Evolutionary conservation across 345 rosid species (phyloP).

Genomic region (Gossypium longicalyx): DNA sequence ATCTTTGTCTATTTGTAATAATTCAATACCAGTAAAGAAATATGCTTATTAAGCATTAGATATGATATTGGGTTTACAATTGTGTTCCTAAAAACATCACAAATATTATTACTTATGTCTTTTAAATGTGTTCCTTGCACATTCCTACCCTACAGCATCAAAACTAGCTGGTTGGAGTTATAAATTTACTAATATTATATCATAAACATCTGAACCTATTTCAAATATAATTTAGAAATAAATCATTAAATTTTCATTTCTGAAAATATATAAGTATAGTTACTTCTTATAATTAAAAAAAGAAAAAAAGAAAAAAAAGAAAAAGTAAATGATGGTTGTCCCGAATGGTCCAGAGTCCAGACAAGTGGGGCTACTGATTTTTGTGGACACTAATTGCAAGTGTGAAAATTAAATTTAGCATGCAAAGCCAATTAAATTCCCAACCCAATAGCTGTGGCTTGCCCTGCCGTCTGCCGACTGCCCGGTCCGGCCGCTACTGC

Average conservation of each 20-base stretch:
- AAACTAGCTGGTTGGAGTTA: constrained; percentile 1
- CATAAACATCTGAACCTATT: not conserved
- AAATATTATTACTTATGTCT: no score
- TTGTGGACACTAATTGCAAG: constrained; percentile 1
- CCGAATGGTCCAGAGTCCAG: not conserved
- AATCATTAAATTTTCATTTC: not conserved
- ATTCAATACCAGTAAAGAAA: no score
- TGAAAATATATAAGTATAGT: not conserved
- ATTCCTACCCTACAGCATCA: not conserved
- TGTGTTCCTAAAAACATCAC: no score
- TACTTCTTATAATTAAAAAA: not conserved
- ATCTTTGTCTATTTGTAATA: no score
- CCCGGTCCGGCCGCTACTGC: not conserved
- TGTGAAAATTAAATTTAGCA: not conserved
- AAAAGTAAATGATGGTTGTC: not conserved
- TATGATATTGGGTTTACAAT: no score
- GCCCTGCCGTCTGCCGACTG: not conserved
- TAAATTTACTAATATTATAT: not conserved
- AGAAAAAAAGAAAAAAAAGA: not conserved
- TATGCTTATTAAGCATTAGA: no score
- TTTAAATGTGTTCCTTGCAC: no score
- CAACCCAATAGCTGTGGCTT: constrained; percentile 6
- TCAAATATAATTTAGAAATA: not conserved
- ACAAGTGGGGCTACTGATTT: constrained; percentile 1
- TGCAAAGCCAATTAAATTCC: not conserved